phyloP scores from a whole-genome alignment of 2,329 filamentous ascomycete species.

The Ceratocystis cacaofunesta region DNA sequence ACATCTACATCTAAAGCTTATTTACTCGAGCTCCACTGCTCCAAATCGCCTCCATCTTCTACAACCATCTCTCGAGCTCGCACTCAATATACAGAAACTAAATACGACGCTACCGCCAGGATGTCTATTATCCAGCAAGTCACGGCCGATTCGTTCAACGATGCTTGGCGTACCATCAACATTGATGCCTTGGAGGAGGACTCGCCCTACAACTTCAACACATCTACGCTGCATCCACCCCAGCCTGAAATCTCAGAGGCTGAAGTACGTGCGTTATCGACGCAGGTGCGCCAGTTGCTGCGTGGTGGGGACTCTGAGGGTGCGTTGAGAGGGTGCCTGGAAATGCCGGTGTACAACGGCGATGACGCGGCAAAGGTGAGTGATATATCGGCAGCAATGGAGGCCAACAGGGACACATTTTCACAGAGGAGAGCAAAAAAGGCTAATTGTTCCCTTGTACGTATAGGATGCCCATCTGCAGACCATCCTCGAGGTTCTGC shows the following conservation, averaged over 20 bases:
- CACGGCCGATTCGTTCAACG: slow-evolving; percentile 43
- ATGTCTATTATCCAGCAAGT: slow-evolving; percentile 58
- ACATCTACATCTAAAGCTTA: not conserved
- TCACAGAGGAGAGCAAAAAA: not conserved
- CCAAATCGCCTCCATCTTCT: not conserved
- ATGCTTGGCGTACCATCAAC: slow-evolving; percentile 78
- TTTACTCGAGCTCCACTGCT: slow-evolving; percentile 11
- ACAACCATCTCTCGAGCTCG: not conserved
- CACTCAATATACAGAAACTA: not conserved
- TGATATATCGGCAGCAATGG: not conserved
- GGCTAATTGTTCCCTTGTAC: slow-evolving; percentile 11
- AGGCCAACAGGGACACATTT: not conserved
- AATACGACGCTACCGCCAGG: slow-evolving; percentile 7
- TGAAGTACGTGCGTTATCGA: slow-evolving; percentile 62
- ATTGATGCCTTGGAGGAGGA: slow-evolving; percentile 84
- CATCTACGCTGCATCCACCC: slow-evolving; percentile 64
- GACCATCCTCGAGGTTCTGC: slow-evolving; percentile 81
- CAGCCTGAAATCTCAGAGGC: slow-evolving; percentile 58
- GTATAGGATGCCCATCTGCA: slow-evolving; percentile 67
- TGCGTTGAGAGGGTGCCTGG: slow-evolving; percentile 67
- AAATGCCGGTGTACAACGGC: slow-evolving; percentile 65
- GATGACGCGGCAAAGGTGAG: slow-evolving; percentile 42
- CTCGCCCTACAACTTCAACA: slow-evolving; percentile 81
- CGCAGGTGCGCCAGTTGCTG: slow-evolving; percentile 75
- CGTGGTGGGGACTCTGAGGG: slow-evolving; percentile 78